Evolutionary conservation across 2,329 filamentous ascomycete genomes (phyloP).

Genomic region (Camillea tinctor): DNA sequence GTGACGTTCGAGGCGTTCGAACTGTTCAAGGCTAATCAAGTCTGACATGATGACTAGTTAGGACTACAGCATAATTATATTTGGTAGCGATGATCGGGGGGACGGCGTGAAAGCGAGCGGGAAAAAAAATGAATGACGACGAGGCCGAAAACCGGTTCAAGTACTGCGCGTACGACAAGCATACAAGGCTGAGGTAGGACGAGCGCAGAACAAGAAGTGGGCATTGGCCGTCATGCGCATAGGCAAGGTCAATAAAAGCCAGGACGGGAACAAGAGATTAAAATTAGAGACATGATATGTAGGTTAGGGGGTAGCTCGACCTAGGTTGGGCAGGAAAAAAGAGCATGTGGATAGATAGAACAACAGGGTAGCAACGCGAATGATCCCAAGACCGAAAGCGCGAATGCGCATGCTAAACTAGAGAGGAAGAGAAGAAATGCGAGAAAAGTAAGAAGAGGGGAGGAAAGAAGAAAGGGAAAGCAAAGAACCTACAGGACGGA

Average conservation of each 20-base stretch:
- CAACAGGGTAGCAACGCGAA: conserved; percentile 7
- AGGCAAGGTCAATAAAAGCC: background rate
- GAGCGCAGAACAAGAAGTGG: background rate
- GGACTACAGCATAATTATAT: conserved; percentile 16
- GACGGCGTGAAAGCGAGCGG: conserved; percentile 1
- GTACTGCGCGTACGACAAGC: conserved; percentile 4
- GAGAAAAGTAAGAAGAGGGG: background rate
- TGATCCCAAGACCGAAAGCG: background rate
- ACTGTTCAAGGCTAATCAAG: conserved; percentile 16
- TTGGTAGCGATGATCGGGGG: conserved; percentile 4
- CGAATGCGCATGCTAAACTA: background rate
- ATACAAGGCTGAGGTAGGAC: conserved; percentile 3
- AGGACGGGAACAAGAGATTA: background rate
- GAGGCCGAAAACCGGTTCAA: conserved; percentile 10
- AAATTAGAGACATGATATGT: background rate
- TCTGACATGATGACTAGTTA: conserved; percentile 32
- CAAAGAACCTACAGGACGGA: conserved; percentile 17
- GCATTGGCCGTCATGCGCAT: background rate
- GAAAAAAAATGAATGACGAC: conserved; percentile 7
- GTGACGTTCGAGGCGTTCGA: conserved; percentile 5
- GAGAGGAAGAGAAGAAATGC: background rate
- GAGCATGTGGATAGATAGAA: conserved; percentile 3
- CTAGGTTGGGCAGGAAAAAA: conserved; percentile 6
- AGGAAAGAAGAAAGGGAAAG: conserved; percentile 11
- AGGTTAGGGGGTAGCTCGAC: conserved; percentile 10